Evolutionary conservation across 2,329 filamentous ascomycete genomes (phyloP), one percentile per base, ranked within the genome.

Genomic region (Aspergillus aculeatinus): DNA sequence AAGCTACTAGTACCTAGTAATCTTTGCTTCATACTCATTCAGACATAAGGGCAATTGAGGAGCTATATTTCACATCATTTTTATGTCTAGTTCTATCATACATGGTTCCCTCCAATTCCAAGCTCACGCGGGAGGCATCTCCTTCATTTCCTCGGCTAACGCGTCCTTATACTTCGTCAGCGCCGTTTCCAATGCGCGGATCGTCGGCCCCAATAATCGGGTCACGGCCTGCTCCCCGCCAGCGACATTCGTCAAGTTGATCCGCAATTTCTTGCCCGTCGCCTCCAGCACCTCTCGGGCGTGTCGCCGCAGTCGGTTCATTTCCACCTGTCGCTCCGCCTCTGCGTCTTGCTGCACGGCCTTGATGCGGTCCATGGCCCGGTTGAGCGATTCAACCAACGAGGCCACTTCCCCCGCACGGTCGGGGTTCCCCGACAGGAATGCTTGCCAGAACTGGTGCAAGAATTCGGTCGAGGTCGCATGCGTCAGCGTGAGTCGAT

Each of bases 391-490:
- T 72, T 96, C 91, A 7, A 90, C 87, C 51, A 97, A 83, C 63
- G 90, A 92, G 6, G 88, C 87, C 14, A 97, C 83, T 76, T 99
- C 94, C 48, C 83, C 83, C 0, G 91, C 91, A 35, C 91, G 88
- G 61, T 91, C 88, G 1, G 90, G 79, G 71, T 97, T 91, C 14
- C 93, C 94, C 0, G 93, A 97, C 27, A 96, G 83, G 71, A 96
- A 99, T 0, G 93, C 87, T 35, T 86, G 85, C 94, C 94, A 99
- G 79, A 99, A 99, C 74, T 98, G 96, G 68, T 94, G 91, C n/a
- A 99, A 80, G 70, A 98, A 99, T 72, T 99, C 95, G 42, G 91
- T 89, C 0, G 92, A 96, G 0, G 95, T 99, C 56, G 93, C 93
- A 73, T 98, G 92, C 0, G 94, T 96, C 58, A 90, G 82, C 12